Conservation (phyloP, 2,329 filamentous ascomycete genomes). For the Metarhizium album region DNA sequence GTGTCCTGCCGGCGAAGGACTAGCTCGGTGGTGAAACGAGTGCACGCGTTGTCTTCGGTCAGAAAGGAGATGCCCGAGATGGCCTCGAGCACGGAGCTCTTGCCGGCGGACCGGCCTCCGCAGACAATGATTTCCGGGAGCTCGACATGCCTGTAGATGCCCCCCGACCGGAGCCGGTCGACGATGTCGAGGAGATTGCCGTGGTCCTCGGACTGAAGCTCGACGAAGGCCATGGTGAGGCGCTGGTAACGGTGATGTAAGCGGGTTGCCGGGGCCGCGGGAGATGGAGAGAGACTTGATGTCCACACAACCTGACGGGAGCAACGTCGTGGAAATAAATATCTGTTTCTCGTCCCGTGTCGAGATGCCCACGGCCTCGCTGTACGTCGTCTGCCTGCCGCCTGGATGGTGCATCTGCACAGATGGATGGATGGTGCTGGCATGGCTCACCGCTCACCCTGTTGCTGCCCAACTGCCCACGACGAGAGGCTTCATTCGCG, state of each 20-base stretch:
- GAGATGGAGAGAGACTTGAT: neutral
- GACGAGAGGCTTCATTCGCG: no score
- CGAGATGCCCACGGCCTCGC: no score
- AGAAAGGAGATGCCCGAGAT: slow-evolving; percentile 53
- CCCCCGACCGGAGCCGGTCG: slow-evolving; percentile 9
- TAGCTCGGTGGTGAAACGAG: slow-evolving; percentile 52
- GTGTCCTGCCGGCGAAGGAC: slow-evolving; percentile 36
- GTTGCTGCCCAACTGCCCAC: neutral
- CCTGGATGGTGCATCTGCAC: neutral
- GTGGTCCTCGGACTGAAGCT: slow-evolving; percentile 8
- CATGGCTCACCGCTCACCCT: neutral
- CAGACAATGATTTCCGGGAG: slow-evolving; percentile 44
- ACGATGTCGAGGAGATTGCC: slow-evolving; percentile 11
- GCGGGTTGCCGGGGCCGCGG: no score
- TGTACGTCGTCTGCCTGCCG: neutral
- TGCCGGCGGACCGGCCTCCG: slow-evolving; percentile 52
- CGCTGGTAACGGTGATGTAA: neutral
- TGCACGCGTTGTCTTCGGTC: slow-evolving; percentile 46
- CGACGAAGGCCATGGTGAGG: slow-evolving; percentile 5
- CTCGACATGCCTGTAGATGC: slow-evolving; percentile 18
- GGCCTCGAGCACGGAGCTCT: slow-evolving; percentile 54
- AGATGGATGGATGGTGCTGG: no score
- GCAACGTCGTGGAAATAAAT: no score
- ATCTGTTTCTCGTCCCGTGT: no score
- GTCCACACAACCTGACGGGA: no score